Percentiles rank a stretch among this genome's conserved stretches.
Evolutionary conservation across 768 basidiomycete species (phyloP).

Genomic region (Tricholoma bakamatsutake): DNA sequence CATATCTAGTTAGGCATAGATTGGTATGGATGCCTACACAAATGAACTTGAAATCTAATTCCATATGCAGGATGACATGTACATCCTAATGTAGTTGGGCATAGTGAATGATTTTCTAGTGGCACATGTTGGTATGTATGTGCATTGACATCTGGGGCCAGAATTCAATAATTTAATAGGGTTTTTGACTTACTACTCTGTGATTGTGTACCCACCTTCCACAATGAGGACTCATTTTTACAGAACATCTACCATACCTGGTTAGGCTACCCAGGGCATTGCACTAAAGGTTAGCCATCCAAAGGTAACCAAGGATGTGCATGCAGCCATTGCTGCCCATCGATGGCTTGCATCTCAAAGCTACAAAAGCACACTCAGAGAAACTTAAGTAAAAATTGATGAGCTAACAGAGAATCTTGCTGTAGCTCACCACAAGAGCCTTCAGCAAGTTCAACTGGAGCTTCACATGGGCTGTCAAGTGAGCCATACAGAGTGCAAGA

Average conservation of each 20-base stretch:
- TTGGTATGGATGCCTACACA: no score
- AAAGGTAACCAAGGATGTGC: neutral
- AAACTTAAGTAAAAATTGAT: neutral
- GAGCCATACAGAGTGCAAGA: neutral
- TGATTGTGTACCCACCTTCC: neutral
- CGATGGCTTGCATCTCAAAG: neutral
- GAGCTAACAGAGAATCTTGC: neutral
- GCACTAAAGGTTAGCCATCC: neutral
- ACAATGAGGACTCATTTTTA: neutral
- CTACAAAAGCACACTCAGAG: neutral
- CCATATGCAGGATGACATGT: neutral
- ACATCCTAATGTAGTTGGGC: neutral
- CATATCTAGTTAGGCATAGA: no score
- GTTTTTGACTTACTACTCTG: neutral
- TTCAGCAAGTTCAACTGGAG: constrained; percentile 4
- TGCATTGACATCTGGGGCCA: neutral
- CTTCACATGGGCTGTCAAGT: neutral
- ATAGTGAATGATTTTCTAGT: neutral
- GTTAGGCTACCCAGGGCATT: neutral
- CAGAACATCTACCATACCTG: neutral
- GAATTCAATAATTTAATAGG: neutral
- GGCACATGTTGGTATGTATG: neutral
- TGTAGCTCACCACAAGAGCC: constrained; percentile 2
- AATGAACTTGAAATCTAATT: neutral
- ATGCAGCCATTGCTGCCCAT: neutral